phyloP scores from a whole-genome alignment of 1,139 yeast species.

The Geotrichum cucujoidarum region DNA sequence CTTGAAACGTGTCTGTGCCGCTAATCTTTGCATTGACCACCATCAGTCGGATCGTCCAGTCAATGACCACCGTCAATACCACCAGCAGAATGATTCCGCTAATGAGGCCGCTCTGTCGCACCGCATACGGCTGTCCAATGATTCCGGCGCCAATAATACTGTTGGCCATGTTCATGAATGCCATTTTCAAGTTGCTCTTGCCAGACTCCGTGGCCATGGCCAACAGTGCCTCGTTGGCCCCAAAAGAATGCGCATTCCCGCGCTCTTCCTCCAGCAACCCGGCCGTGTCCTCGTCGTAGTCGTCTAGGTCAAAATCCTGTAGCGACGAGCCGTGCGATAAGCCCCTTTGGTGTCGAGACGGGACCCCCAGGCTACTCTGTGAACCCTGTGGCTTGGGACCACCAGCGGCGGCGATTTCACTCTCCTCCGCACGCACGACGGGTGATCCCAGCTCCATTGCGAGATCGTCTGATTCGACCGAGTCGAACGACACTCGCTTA shows the following conservation, averaged over 20 bases:
- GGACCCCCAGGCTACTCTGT: background rate
- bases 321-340: background rate
- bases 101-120: constrained; percentile 68
- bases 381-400: background rate
- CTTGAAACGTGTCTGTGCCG: constrained; percentile 77
- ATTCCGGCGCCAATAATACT: constrained; percentile 90
- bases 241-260: constrained; percentile 6
- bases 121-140: constrained; percentile 89
- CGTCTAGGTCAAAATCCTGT: constrained; percentile 11
- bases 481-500: constrained; percentile 11
- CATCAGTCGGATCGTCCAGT: constrained; percentile 77
- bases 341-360: constrained; percentile 1
- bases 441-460: constrained; percentile 1
- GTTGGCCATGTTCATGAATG: constrained; percentile 96
- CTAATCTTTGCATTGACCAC: constrained; percentile 79
- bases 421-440: background rate
- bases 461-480: constrained; percentile 6
- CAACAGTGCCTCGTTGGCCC: constrained; percentile 26
- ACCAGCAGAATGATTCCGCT: constrained; percentile 66
- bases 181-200: constrained; percentile 63
- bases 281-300: constrained; percentile 7
- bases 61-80: constrained; percentile 63
- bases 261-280: constrained; percentile 6
- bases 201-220: constrained; percentile 36
- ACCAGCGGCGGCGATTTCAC: background rate